Base-by-base conservation (phyloP, 2,329 filamentous ascomycete genomes). In the Neoscytalidium dimidiatum region DNA sequence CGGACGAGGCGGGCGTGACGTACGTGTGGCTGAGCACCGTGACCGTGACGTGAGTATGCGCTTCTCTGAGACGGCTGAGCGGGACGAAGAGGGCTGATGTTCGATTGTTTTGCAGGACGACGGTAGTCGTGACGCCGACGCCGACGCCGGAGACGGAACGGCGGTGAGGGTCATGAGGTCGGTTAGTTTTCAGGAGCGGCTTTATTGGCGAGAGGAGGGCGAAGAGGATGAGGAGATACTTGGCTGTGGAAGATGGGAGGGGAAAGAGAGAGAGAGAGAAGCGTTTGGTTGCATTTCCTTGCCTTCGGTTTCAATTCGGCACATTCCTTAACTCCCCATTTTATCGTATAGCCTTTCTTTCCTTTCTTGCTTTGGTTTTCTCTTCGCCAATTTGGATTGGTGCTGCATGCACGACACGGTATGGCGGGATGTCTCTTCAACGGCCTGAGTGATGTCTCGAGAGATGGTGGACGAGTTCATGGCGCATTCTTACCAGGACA, bases 41-140 rank as follows among this genome's bases (percentile, higher is more conserved):
- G 56, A 60, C 56, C 26, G 56, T 60, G 38, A 46, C 41, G n/a
- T n/a, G n/a, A n/a, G n/a, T n/a, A n/a, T n/a, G n/a, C n/a, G 19
- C n/a, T n/a, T n/a, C n/a, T n/a, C n/a, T n/a, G n/a, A n/a, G n/a
- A n/a, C n/a, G n/a, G n/a, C n/a, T n/a, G n/a, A n/a, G n/a, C n/a
- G n/a, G n/a, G n/a, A n/a, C n/a, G n/a, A n/a, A n/a, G n/a, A n/a
- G n/a, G n/a, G n/a, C n/a, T n/a, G n/a, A n/a, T n/a, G n/a, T n/a
- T n/a, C n/a, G n/a, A n/a, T n/a, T n/a, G n/a, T n/a, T n/a, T n/a
- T n/a, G n/a, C n/a, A n/a, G n/a, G 49, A 52, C 49, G 29, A 52
- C 49, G 49, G 49, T 52, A 8, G 1, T 52, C 0, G 48, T 51
- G 28, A 51, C 48, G 48, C 48, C 48, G 46, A 49, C 21, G 17